These are phyloP conservation scores for Diplodia sapinea DNA, from an alignment of 2,329 filamentous ascomycete species.

Conservation along the genomic window DNA sequence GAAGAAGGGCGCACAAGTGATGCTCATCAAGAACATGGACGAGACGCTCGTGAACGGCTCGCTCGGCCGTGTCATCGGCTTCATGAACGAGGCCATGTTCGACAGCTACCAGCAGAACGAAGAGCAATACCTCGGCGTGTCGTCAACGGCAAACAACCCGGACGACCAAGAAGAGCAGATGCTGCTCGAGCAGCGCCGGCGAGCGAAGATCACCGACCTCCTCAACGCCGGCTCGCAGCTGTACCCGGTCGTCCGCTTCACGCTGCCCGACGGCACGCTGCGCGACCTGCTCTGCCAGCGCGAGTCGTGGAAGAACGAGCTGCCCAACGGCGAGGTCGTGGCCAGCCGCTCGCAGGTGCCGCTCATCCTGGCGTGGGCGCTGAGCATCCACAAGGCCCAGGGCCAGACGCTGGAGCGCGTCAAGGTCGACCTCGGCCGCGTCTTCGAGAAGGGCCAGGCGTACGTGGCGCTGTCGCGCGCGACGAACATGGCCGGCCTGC, in stretches of 20 bases:
- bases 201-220: conserved; percentile 50
- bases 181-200: conserved; percentile 61
- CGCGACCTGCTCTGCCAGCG: conserved; percentile 80
- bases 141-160: conserved; percentile 18
- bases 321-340: conserved; percentile 93
- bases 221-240: conserved; percentile 60
- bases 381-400: conserved; percentile 98
- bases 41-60: conserved; percentile 93
- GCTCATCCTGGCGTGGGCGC: conserved; percentile 92
- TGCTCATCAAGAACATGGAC: conserved; percentile 99
- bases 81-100: conserved; percentile 73
- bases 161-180: conserved; percentile 50
- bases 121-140: conserved; percentile 55
- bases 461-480: conserved; percentile 96
- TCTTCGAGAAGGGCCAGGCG: conserved; percentile 97
- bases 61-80: conserved; percentile 80
- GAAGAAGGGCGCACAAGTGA: conserved; percentile 93
- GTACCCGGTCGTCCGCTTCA: conserved; percentile 86
- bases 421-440: conserved; percentile 87
- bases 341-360: conserved; percentile 78
- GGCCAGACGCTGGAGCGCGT: conserved; percentile 93
- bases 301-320: conserved; percentile 94
- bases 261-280: conserved; percentile 75
- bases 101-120: conserved; percentile 64
- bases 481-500: conserved; percentile 82